phyloP scores from a whole-genome alignment of 148 eudicot genomes.

The Pouteria glomerata region DNA sequence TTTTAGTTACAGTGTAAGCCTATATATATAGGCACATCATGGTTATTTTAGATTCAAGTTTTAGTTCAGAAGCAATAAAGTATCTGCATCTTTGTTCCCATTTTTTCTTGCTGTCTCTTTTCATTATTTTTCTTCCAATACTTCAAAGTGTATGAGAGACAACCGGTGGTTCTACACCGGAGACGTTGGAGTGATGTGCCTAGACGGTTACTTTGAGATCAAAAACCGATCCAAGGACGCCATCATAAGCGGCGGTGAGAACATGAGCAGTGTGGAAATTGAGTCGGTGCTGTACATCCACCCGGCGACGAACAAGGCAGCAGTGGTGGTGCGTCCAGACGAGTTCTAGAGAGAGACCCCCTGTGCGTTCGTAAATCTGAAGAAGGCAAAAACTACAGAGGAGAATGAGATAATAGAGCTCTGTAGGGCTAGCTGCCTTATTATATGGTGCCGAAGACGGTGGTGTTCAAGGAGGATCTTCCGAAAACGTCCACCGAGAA shows the following conservation, averaged over 20 bases:
- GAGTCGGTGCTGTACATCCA: constrained; percentile 25
- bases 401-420: constrained; percentile 39
- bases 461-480: constrained; percentile 44
- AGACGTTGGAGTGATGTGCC: constrained; percentile 43
- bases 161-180: constrained; percentile 51
- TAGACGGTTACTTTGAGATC: constrained; percentile 48
- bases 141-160: constrained; percentile 19
- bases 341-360: constrained; percentile 45
- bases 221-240: constrained; percentile 7
- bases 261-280: constrained; percentile 31
- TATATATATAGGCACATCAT: too few species aligned
- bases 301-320: constrained; percentile 24
- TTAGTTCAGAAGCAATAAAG: too few species aligned
- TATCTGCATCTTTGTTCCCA: too few species aligned
- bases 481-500: constrained; percentile 71
- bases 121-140: too few species aligned
- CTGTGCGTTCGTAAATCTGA: constrained; percentile 43
- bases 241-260: constrained; percentile 28
- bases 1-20: too few species aligned
- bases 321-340: constrained; percentile 29
- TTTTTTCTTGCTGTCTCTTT: too few species aligned
- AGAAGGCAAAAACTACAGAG: constrained; percentile 23
- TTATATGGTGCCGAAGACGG: constrained; percentile 61
- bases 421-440: constrained; percentile 46
- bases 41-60: too few species aligned